Evolutionary conservation across 305 asterid species (phyloP).

Genomic region (Galium porrigens): DNA sequence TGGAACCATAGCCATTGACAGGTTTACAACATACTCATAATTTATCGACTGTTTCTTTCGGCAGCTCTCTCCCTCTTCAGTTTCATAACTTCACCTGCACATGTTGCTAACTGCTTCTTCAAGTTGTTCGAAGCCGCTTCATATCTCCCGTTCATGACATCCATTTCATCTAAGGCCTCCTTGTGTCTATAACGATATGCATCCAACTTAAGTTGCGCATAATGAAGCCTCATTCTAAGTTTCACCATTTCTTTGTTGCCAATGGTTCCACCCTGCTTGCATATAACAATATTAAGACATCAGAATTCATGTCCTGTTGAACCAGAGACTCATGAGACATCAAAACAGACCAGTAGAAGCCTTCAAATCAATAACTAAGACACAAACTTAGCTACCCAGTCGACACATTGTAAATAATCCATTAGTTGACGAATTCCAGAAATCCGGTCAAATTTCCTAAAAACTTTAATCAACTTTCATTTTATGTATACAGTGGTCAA

Average conservation of each 20-base stretch:
- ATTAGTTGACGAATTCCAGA: neutral
- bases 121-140: constrained; percentile 40
- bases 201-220: constrained; percentile 50
- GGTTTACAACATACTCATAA: neutral
- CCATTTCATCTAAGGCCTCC: constrained; percentile 35
- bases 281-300: neutral
- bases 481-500: neutral
- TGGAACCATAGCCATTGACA: no score
- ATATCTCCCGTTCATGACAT: constrained; percentile 35
- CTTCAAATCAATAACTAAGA: neutral
- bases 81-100: constrained; percentile 34
- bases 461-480: neutral
- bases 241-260: constrained; percentile 32
- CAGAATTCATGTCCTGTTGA: neutral
- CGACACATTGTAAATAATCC: neutral
- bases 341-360: neutral
- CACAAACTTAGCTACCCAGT: neutral
- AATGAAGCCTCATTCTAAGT: constrained; percentile 52
- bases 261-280: constrained; percentile 33
- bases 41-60: constrained; percentile 13
- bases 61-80: constrained; percentile 45
- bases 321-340: neutral
- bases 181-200: constrained; percentile 30
- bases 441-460: neutral
- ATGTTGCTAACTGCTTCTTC: constrained; percentile 39